Evolutionary conservation across 306 rosid species (phyloP).

Genomic region (Trifolium dubium): DNA sequence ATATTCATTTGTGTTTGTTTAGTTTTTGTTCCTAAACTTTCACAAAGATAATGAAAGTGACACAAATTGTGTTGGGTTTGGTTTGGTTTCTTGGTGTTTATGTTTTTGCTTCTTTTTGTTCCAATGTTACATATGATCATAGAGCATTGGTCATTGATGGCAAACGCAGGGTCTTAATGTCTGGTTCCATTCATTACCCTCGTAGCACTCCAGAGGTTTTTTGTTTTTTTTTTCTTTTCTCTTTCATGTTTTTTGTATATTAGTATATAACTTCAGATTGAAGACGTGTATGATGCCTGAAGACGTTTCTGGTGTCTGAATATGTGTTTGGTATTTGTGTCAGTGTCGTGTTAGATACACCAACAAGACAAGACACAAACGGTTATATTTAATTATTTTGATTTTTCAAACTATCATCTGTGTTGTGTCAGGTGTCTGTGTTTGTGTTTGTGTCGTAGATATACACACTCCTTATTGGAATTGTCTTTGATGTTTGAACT

Average conservation of each 20-base stretch:
- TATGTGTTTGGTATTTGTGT: neutral
- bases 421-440: neutral
- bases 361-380: neutral
- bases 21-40: slow-evolving; percentile 1
- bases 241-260: slow-evolving; percentile 8
- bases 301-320: neutral
- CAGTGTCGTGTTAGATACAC: neutral
- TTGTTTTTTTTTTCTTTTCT: slow-evolving; percentile 35
- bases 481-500: slow-evolving; percentile 17
- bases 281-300: neutral
- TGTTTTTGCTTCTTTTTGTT: slow-evolving; percentile 46
- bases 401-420: neutral
- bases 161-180: slow-evolving; percentile 70
- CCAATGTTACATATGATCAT: slow-evolving; percentile 80
- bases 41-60: slow-evolving; percentile 51
- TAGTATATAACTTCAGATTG: neutral
- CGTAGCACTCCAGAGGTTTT: slow-evolving; percentile 87
- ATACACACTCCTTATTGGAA: neutral
- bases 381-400: neutral
- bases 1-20: neutral
- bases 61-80: slow-evolving; percentile 39
- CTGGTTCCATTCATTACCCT: slow-evolving; percentile 97
- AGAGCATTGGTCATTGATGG: slow-evolving; percentile 86
- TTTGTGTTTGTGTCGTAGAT: neutral
- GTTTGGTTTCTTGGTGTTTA: slow-evolving; percentile 52